Evolutionary conservation across 345 rosid genomes (phyloP), one percentile per base, ranked within the genome.

Genomic region (Schrenkiella parvula): DNA sequence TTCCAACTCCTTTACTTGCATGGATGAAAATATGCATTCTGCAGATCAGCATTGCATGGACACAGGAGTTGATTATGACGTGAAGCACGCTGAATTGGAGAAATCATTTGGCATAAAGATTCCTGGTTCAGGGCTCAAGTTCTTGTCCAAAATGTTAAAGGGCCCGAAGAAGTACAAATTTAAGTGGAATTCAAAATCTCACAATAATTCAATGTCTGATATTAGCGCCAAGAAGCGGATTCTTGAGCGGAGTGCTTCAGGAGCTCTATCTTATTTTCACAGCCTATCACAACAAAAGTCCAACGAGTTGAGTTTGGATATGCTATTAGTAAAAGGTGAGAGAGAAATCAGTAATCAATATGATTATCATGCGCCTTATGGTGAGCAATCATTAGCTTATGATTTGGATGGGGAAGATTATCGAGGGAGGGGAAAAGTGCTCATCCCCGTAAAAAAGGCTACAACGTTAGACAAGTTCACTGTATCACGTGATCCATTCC

Each of bases 41-140:
- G 80, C 84, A 54, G 96, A 91, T 77, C 91, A 84, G 74, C 98
- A 86, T 63, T 85, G 91, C 57, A 80, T 87, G 83, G 96, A 93
- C 76, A 81, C 86, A 8, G 86, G 96, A 64, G 80, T 85, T 84
- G 86, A 88, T 64, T 93, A 91, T 80, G 87, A 89, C 29, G 79
- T 76, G 80, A 93, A 86, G 80, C 97, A 91, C 77, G 95, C 97
- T 6, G 96, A 91, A 57, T 76, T 93, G 72, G 98, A 93, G 85
- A 91, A 85, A 79, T 88, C 95, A 25, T 93, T 93, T 80, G 98
- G 98, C 50, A 82, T 86, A 46, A 90, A 90, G 61, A 76, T 88
- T 63, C 88, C 91, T 66, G 93, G 87, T 73, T 78, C 88, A 17
- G 89, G 95, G 63, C 84, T 83, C 68, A 88, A 84, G 60, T 81